Base-by-base conservation (phyloP, 345 rosid species). In the Lepidium didymum region DNA sequence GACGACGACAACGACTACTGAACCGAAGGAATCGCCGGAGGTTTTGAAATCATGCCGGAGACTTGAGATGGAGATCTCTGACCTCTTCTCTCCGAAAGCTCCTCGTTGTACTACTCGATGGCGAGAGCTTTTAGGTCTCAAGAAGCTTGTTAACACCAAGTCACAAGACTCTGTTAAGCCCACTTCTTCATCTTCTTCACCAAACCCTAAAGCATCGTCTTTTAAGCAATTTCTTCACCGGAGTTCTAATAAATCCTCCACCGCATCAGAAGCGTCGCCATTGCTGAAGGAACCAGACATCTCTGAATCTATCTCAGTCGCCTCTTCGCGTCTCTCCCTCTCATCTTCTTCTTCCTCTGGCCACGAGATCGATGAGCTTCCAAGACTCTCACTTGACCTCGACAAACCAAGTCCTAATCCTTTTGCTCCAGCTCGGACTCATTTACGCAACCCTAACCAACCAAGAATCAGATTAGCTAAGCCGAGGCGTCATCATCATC, bases 81-180 rank as follows among this genome's bases (percentile, higher is more conserved):
- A 81, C n/a, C 66, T 83, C 60, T 87, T 90, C 72, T 92, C 97
- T 1, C 97, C 97, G 0, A 90, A 86, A 67, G 96, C 96, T 25
- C 97, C 96, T 4, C 68, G 96, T 56, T 90, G 96, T 68, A 87
- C 99, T 0, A 83, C 92, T 47, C 78, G 97, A 18, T 93, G 96
- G 98, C 70, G 78, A 83, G 98, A 88, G 74, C 77, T 94, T 29
- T 54, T 94, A 69, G 92, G 99, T 10, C 78, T 94, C 42, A 94
- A 83, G 77, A 89, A 70, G 67, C 78, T 83, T 45, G 67, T 70
- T 19, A 79, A 81, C 57, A 34, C 77, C 50, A 80, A 84, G 56
- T 6, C 80, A 10, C 80, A 77, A 3, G 78, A 75, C 0, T 43
- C 67, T 41, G 56, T 8, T 44, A 59, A 23, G 81, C 35, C 53